Evolutionary conservation across 108 stramenopile species (phyloP), one percentile per base, ranked within the genome.

Genomic region (Fistulifera pelliculosa): DNA sequence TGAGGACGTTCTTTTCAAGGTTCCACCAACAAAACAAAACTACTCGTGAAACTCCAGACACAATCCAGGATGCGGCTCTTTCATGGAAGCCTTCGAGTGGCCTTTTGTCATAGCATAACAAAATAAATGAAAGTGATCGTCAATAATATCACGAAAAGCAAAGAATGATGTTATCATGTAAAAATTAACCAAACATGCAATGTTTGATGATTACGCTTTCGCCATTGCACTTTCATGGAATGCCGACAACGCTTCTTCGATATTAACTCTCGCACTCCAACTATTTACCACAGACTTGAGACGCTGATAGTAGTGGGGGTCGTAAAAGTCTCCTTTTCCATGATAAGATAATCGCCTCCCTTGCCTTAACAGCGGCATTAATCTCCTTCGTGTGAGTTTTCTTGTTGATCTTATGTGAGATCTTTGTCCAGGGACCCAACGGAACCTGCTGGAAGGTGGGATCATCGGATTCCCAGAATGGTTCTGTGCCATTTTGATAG

Each of bases 301-400:
- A 14, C 31, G n/a, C 28, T 59, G 27, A 38, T 70, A 70, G 21
- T 56, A 70, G 14, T 35, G 35, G 23, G 57, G 50, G 15, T 38
- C 58, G 38, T 70, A 70, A 70, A 70, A 43, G 62, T 53, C 15
- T 41, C 27, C 10, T 63, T 38, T 18, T 49, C 56, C 47, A 70
- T 70, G 39, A 70, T 70, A 17, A 63, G 5, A 49, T 53, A 70
- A 41, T 70, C 69, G 10, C 69, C 69, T 35, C 31, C 13, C 58
- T 23, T 59, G 56, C 18, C 28, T 40, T 3, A 35, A 35, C 31
- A 35, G 31, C 31, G 31, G 47, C 48, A 38, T 51, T 50, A 24
- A 49, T 38, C 18, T 60, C 52, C 60, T 60, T 60, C 38, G 57
- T 27, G 26, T 49, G 53, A n/a, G 0, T 16, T 24, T 50, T 47